Evolutionary conservation across 176 grass and related monocot species (phyloP), one percentile per base, ranked within the genome.

Genomic region (Aegilops umbellulata): DNA sequence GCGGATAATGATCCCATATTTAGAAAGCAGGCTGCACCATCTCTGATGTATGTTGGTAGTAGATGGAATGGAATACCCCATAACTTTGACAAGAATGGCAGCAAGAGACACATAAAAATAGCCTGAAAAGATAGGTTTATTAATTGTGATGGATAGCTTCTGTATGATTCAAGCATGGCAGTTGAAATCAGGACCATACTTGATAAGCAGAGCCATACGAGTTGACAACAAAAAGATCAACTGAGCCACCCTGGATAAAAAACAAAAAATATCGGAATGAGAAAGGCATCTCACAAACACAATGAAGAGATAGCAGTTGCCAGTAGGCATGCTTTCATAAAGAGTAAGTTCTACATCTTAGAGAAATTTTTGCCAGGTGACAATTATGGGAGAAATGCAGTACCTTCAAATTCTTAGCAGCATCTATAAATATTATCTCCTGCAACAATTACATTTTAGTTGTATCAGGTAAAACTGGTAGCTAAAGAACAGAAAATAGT

Each of bases 141-240:
- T 83, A 60, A 42, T 90, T 80, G 81, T 25, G 29, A 62, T 74
- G 19, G 16, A 39, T 69, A 5, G 1, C 25, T 82, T 14, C 41
- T 73, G 34, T 58, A 85, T 71, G 83, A 23, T 80, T 77, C 44
- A 75, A 80, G 65, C 72, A 69, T 69, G 82, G 20, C 63, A 38
- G 53, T 81, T 62, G 7, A 67, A 32, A 81, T 17, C 32, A 76
- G 5, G 46, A 84, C 55, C 9, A 24, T 93, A 99, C 97, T 74
- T 99, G 94, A 72, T 90, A 99, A 80, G 94, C 94, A 87, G 97
- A 99, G 60, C 97, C 97, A 80, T 92, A 93, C 4, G 97, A 96
- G 85, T 99, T 99, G 69, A 99, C 94, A 61, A 99, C 97, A 83
- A 99, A 99, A 87, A 96, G 88, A 83, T 99, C 97, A 80, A 99